A percentile compares a stretch with the other conserved stretches of the same genome.
Evolutionary conservation across 2,329 filamentous ascomycete genomes (phyloP).

Genomic region (Ophiostoma piceae): DNA sequence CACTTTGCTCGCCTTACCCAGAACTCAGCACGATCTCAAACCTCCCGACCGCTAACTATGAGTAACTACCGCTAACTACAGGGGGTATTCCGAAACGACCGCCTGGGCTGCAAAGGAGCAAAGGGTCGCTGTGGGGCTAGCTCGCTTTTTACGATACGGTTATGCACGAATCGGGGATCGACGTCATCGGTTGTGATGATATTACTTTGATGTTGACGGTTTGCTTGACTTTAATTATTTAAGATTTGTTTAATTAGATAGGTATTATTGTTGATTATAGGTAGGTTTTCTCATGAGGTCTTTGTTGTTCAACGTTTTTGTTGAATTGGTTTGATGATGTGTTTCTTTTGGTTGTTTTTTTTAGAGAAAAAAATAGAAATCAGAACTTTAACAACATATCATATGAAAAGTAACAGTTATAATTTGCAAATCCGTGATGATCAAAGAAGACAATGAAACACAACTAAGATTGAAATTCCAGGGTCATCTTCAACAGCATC

Average conservation of each 20-base stretch:
- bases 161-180: constrained; percentile 2
- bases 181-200: background rate
- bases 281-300: too few relatives aligned
- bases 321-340: too few relatives aligned
- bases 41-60: background rate
- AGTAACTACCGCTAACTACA: background rate
- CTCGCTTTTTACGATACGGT: background rate
- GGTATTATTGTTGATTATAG: too few relatives aligned
- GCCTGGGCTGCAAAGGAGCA: background rate
- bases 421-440: too few relatives aligned
- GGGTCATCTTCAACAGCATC: background rate
- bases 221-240: background rate
- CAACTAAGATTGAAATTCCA: background rate
- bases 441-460: background rate
- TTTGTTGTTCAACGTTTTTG: too few relatives aligned
- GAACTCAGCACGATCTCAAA: background rate
- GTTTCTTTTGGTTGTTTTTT: too few relatives aligned
- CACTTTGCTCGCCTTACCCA: background rate
- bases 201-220: background rate
- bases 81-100: background rate
- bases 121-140: constrained; percentile 5
- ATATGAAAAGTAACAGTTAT: too few relatives aligned
- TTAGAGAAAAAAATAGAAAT: too few relatives aligned
- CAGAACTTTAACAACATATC: too few relatives aligned
- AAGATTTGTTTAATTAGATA: too few relatives aligned